Base-by-base conservation (phyloP, 441 rosid species). In the Jatropha multifida region DNA sequence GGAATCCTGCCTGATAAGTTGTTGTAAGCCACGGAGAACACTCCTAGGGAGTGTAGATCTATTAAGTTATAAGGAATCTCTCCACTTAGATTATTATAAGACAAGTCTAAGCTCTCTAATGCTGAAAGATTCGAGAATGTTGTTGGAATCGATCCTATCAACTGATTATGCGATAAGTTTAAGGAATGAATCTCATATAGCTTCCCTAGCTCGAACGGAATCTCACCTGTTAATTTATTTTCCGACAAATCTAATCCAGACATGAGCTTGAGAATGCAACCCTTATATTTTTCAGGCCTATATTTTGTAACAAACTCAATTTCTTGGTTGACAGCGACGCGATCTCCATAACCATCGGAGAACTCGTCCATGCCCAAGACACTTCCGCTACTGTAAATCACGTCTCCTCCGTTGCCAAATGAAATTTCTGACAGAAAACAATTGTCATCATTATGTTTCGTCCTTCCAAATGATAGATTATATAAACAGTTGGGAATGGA, bases 71-170 rank as follows among this genome's bases (percentile, higher is more conserved):
- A 10, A 0, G 75, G 79, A 5, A 76, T 71, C 4, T 38, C 17
- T 3, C 74, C 65, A 7, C 37, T 70, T 44, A 70, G 32, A 2
- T 15, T 62, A 26, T 76, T 70, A 38, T 76, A 11, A 42, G 75
- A 77, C 6, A 77, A 38, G 51, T 77, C 79, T 59, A 77, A 65
- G 23, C 79, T 77, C 60, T 77, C 79, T 12, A 77, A 18, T 37
- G 55, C 61, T 1, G 46, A 4, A 7, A 77, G 23, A 0, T 64
- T 64, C 1, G 61, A 65, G 42, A 77, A 71, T 0, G 79, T 12
- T 6, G 7, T 0, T 2, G 75, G 79, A 20, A 77, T 65, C 0
- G 71, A 40, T 5, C 75, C 75, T 9, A 18, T 44, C 48, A 77
- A 41, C 0, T 55, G 41, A 49, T 58, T 58, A 3, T 20, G 27